Evolutionary conservation across 2,329 filamentous ascomycete species (phyloP), one percentile per base, ranked within the genome.

Genomic region (Claviceps sp.): DNA sequence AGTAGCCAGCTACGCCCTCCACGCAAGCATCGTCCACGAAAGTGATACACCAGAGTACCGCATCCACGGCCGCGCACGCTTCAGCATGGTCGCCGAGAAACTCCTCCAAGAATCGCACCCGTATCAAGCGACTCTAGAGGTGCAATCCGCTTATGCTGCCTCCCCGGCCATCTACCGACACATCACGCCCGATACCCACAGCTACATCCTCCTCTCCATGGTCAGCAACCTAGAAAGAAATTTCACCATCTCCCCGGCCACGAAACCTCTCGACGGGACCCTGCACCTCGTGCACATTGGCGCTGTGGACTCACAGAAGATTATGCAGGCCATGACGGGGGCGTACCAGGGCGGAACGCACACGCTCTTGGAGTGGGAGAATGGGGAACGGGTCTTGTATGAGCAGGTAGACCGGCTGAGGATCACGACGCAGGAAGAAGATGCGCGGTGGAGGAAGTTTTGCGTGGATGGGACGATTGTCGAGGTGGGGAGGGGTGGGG

Each of bases 391-490:
- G 2, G 83, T 96, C 1, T 75, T 74, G 0, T 96, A 96, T 63
- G 78, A 85, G 17, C 76, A 79, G 50, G 75, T 93, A 6, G 78
- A 85, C 2, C 78, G 78, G 49, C 58, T 95, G 17, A 73, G 69
- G 53, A 80, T 96, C 46, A 74, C 78, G 16, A 81, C 88, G 38
- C 55, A 71, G 1, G 56, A 71, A 60, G 71, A 78, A 16, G 80
- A 88, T n/a, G 72, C 71, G 45, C 72, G 81, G 50, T 96, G 89
- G 89, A 75, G 91, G 54, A 80, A 90, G 61, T 78, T 95, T 14
- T 97, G 91, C 64, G 74, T 97, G n/a, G 91, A 97, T 66, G 91
- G 91, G 3, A 88, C 85, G 50, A 94, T 95, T 60, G 79, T 96
- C 3, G 76, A 79, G 53, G 70, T 95, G 1, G 83, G 85, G 20